Evolutionary conservation across 1,284 basidiomycete genomes (phyloP).

Genomic region (Papiliotrema nemorosa): DNA sequence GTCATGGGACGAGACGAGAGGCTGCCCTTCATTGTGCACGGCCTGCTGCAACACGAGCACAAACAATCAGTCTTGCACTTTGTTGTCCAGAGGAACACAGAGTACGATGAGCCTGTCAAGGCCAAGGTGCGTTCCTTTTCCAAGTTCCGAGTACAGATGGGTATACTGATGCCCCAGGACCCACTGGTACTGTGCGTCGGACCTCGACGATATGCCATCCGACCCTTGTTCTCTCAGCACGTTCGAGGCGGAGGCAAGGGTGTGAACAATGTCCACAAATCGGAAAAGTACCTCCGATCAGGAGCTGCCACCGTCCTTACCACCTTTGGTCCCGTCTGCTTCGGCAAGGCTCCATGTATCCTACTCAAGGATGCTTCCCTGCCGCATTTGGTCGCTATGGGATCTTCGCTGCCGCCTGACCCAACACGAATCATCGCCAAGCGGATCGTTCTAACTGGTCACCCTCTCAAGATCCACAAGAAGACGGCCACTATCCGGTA

Average conservation of each 20-base stretch:
- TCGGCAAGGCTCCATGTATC: conserved; percentile 77
- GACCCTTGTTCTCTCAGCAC: conserved; percentile 90
- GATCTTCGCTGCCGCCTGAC: conserved; percentile 81
- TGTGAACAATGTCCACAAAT: conserved; percentile 95
- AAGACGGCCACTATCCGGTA: conserved; percentile 96
- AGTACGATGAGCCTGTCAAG: conserved; percentile 80
- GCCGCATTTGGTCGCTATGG: conserved; percentile 84
- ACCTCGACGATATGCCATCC: conserved; percentile 75
- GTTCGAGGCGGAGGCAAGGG: conserved; percentile 84
- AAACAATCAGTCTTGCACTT: conserved; percentile 94
- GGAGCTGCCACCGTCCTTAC: conserved; percentile 78
- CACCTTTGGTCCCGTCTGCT: conserved; percentile 81
- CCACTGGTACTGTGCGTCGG: conserved; percentile 84
- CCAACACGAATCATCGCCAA: conserved; percentile 91
- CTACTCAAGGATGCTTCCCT: conserved; percentile 60
- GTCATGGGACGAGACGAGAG: conserved; percentile 46
- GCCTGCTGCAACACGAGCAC: conserved; percentile 90
- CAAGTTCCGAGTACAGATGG: background rate
- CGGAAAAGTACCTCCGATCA: conserved; percentile 85
- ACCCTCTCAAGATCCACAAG: conserved; percentile 96
- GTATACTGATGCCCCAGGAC: conserved; percentile 57
- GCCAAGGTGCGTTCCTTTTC: conserved; percentile 67
- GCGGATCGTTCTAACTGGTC: conserved; percentile 86
- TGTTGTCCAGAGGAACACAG: conserved; percentile 90
- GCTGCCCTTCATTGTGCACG: conserved; percentile 70